Evolutionary conservation across 306 rosid species (phyloP), one percentile per base, ranked within the genome.

Genomic region (Vigna mungo): DNA sequence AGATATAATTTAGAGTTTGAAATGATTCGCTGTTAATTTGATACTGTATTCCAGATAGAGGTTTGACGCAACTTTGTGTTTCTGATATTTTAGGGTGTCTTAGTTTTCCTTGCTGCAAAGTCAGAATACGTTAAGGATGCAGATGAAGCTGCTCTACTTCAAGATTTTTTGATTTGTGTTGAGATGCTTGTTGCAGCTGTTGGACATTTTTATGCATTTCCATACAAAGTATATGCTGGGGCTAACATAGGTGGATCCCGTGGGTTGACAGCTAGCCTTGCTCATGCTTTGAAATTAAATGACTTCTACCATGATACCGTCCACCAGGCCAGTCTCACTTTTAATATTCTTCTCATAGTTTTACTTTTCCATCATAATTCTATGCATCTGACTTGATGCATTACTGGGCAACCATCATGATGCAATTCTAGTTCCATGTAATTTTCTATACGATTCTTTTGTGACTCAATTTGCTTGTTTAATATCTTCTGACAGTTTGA

Each of bases 181-280:
- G 98, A 93, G 90, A 93, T 93, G 98, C 93, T 93, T 67, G 59
- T 91, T 76, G 98, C 98, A 71, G 98, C 98, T 20, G 68, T 88
- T 5, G 98, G 93, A 51, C 98, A 91, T 84, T 87, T 93, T 14
- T 93, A 83, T 83, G 98, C 98, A 81, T 93, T 93, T 72, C 97
- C 98, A 5, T 93, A 93, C 93, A 93, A 91, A 86, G 98, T 91
- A 83, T 93, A 93, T 58, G 90, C 95, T 4, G 97, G 98, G 74
- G 98, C 98, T 75, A 91, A 91, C 79, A 88, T 93, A 63, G 97
- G 95, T 48, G 88, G 43, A 43, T 81, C 93, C 37, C 89, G 77
- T 76, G 92, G 89, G 80, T 66, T 93, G 76, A 83, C 93, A 1
- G 93, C 90, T 79, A 93, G 98, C 84, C 91, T 93, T 74, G 86